Evolutionary conservation across 2,329 filamentous ascomycete genomes (phyloP), one percentile per base, ranked within the genome.

Genomic region (Pseudogymnoascus sp.): DNA sequence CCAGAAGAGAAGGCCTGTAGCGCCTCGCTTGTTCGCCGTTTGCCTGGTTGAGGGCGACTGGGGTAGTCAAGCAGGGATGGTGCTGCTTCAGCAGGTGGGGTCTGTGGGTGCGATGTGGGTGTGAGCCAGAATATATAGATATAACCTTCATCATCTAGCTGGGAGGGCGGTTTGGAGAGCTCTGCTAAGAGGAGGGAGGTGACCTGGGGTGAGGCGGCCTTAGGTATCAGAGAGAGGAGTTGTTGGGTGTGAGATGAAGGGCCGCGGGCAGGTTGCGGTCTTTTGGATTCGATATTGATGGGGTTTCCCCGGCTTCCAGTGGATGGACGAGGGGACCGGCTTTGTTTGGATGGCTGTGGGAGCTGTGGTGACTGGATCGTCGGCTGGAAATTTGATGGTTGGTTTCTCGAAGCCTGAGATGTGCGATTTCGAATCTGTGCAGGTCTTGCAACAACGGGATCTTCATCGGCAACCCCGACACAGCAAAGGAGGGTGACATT

Each of bases 81-180:
- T 17, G 84, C 82, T 44, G 84, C 78, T 65, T 85, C 86, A 36
- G 79, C 78, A 0, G 86, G 80, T 0, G 84, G 80, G 0, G 81
- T 77, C 0, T 82, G 74, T 0, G 80, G 73, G 6, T 84, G 76
- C 2, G 80, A 81, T 36, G 83, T 79, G 33, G 91, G 86, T 0
- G 91, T 97, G 21, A 97, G 81, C 92, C 93, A 97, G 80, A 97
- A 99, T 75, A 99, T 96, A 81, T 99, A 99, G 68, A 99, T 97
- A 77, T 94, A 99, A 38, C 94, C 94, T 10, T 88, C 80, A 68
- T 95, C 90, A 67, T 94, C 90, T 61, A 81, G 78, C 21, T 84
- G 78, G 0, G 91, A 92, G 51, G 92, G 83, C 1, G 80, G 91
- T 78, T 83, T 94, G 72, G 75, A 84, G 8, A 97, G 80, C 74